Evolutionary conservation across 164 flowering plant species (phyloP).

Genomic region (Akebia trifoliata): DNA sequence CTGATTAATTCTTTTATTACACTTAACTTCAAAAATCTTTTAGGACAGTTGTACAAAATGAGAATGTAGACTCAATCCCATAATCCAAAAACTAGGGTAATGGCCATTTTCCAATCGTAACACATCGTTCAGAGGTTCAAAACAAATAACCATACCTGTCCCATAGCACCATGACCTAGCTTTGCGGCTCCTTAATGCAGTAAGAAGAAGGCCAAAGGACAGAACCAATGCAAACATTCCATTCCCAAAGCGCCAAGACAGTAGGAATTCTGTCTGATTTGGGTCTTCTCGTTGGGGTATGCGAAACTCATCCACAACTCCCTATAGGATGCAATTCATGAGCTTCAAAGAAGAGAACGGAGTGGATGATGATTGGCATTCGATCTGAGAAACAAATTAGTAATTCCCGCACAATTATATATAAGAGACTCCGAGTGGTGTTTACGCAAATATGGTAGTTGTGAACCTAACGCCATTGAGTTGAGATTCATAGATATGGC

Average conservation of each 20-base stretch:
- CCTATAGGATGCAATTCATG: conserved; percentile 33
- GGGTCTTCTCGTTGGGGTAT: conserved; percentile 68
- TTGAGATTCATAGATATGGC: too few relatives aligned
- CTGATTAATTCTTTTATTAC: too few relatives aligned
- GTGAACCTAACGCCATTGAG: too few relatives aligned
- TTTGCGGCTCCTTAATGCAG: conserved; percentile 82
- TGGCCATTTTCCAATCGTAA: background rate
- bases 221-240: conserved; percentile 96
- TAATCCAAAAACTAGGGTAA: too few relatives aligned
- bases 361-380: background rate
- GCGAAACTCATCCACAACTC: conserved; percentile 84
- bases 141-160: conserved; percentile 51
- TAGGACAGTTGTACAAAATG: too few relatives aligned
- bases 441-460: too few relatives aligned
- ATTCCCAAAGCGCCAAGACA: conserved; percentile 90
- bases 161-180: conserved; percentile 99
- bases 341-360: conserved; percentile 4
- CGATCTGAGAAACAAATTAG: background rate
- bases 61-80: too few relatives aligned
- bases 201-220: conserved; percentile 90
- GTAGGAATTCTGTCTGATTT: conserved; percentile 47
- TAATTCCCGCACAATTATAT: too few relatives aligned
- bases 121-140: background rate
- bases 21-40: too few relatives aligned
- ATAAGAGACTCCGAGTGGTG: too few relatives aligned